A percentile compares a stretch with the other conserved stretches of the same genome.
These are phyloP conservation scores for Rhynchosporium secalis DNA, from an alignment of 2,329 filamentous ascomycete genomes.

Conservation along the genomic window DNA sequence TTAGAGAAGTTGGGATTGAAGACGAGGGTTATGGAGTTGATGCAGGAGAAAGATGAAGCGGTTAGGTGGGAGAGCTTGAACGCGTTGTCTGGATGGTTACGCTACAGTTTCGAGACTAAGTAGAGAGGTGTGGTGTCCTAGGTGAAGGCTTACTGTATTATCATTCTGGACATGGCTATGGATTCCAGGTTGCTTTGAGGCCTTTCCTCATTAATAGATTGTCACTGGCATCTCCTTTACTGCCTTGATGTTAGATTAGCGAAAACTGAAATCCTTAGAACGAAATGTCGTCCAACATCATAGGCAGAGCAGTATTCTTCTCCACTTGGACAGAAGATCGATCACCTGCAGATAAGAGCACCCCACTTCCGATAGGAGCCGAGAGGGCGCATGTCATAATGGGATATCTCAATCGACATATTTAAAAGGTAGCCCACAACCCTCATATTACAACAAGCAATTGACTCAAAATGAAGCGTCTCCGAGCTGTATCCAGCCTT, in stretches of 20 bases:
- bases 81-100: slow-evolving; percentile 72
- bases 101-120: slow-evolving; percentile 62
- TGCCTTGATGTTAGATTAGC: slow-evolving; percentile 33
- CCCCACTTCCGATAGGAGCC: slow-evolving; percentile 28
- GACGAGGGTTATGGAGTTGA: slow-evolving; percentile 69
- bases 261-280: slow-evolving; percentile 8
- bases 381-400: slow-evolving; percentile 16
- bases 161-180: slow-evolving; percentile 20
- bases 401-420: slow-evolving; percentile 5
- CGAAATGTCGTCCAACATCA: background rate
- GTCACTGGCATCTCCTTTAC: slow-evolving; percentile 19
- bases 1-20: slow-evolving; percentile 70
- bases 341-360: background rate
- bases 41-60: slow-evolving; percentile 68
- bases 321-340: background rate
- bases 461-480: slow-evolving; percentile 37
- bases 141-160: slow-evolving; percentile 28
- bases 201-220: slow-evolving; percentile 18
- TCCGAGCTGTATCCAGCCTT: slow-evolving; percentile 33
- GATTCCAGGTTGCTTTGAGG: slow-evolving; percentile 8
- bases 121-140: slow-evolving; percentile 19
- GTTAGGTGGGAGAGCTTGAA: slow-evolving; percentile 74
- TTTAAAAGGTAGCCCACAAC: slow-evolving; percentile 13
- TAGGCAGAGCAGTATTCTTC: background rate
- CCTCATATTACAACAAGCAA: slow-evolving; percentile 21